A percentile compares a stretch with the other conserved stretches of the same genome.
These are phyloP conservation scores for Hirsutella thompsonii DNA, from an alignment of 2,329 filamentous ascomycete genomes.

Conservation along the genomic window DNA sequence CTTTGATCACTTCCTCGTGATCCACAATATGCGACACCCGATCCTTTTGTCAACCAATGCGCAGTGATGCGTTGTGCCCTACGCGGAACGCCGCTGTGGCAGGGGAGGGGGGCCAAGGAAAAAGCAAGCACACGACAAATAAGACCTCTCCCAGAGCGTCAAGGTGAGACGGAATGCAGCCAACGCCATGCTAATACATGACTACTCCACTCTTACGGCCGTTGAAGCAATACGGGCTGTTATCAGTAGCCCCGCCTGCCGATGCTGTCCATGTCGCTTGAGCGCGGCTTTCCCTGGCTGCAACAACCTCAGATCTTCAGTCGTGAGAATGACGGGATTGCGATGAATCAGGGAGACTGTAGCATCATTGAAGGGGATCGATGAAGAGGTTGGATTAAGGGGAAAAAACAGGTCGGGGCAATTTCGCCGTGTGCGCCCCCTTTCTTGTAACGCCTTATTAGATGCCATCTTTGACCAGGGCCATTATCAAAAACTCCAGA, in stretches of 20 bases:
- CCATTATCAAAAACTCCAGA: not conserved
- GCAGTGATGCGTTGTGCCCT: not conserved
- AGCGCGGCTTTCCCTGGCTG: not conserved
- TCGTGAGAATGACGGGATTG: too few relatives aligned
- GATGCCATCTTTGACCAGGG: not conserved
- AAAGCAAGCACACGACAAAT: slow-evolving; percentile 2
- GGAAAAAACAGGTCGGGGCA: too few relatives aligned
- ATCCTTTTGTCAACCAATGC: not conserved
- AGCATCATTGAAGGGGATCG: too few relatives aligned
- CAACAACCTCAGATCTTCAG: too few relatives aligned
- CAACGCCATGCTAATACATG: slow-evolving; percentile 2
- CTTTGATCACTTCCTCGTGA: not conserved
- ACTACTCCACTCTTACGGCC: slow-evolving; percentile 1
- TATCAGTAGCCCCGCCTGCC: not conserved
- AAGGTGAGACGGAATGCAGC: slow-evolving; percentile 2
- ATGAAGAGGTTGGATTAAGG: too few relatives aligned
- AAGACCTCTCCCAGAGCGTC: not conserved
- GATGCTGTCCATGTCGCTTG: not conserved
- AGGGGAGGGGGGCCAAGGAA: not conserved
- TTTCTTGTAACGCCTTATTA: not conserved
- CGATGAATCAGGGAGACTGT: too few relatives aligned
- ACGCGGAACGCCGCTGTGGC: not conserved
- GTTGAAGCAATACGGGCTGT: not conserved
- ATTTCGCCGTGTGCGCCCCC: not conserved
- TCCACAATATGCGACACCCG: slow-evolving; percentile 1